Percentiles rank a stretch among this genome's conserved stretches.
These are phyloP conservation scores for Pichia sp. DNA, from an alignment of 1,139 yeast genomes.

Conservation along the genomic window DNA sequence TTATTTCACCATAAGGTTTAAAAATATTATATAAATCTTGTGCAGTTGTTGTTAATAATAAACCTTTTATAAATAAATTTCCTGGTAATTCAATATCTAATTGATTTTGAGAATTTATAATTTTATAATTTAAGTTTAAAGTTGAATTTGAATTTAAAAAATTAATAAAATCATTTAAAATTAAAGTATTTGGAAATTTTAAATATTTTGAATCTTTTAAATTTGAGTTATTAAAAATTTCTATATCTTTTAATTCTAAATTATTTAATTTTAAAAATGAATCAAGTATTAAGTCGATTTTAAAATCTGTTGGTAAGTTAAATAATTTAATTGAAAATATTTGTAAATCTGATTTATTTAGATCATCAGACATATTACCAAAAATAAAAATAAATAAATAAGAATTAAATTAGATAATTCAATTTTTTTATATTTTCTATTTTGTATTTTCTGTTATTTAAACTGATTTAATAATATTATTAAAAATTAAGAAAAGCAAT, in stretches of 20 bases:
- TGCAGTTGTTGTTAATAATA: conserved; percentile 35
- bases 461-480: too few relatives aligned
- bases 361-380: background rate
- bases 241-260: conserved; percentile 1
- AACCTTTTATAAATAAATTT: conserved; percentile 49
- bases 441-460: too few relatives aligned
- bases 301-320: conserved; percentile 3
- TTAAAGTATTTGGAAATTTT: too few relatives aligned
- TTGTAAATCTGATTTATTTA: background rate
- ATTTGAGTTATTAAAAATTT: background rate
- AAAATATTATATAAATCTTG: conserved; percentile 36
- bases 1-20: conserved; percentile 37
- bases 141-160: conserved; percentile 14
- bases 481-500: too few relatives aligned
- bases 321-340: conserved; percentile 5
- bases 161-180: conserved; percentile 12
- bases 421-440: too few relatives aligned
- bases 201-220: background rate
- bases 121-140: conserved; percentile 12
- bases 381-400: too few relatives aligned
- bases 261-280: conserved; percentile 6
- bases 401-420: too few relatives aligned
- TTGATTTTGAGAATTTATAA: conserved; percentile 34
- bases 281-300: conserved; percentile 5
- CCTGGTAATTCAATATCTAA: conserved; percentile 53